phyloP scores from a whole-genome alignment of 2,329 filamentous ascomycete genomes.

The Phoma herbarum region DNA sequence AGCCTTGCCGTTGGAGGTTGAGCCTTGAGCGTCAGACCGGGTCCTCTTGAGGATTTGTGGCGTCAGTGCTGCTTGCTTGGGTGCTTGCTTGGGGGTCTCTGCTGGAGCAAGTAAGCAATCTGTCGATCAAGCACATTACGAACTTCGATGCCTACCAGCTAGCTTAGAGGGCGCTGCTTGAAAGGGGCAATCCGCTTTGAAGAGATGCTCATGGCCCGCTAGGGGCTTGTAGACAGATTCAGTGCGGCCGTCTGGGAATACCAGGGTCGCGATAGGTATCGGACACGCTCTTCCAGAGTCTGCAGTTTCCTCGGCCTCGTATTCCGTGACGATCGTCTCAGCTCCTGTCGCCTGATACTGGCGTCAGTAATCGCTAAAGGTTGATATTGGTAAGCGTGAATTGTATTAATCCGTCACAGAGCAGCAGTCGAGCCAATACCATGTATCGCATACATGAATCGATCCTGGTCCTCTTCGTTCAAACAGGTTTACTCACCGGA shows the following conservation, averaged over 20 bases:
- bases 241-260: slow-evolving; percentile 32
- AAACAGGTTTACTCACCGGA: too few relatives aligned
- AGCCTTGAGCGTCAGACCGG: slow-evolving; percentile 19
- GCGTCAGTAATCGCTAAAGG: too few relatives aligned
- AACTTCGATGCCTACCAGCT: slow-evolving; percentile 21
- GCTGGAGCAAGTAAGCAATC: slow-evolving; percentile 20
- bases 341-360: too few relatives aligned
- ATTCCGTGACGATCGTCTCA: too few relatives aligned
- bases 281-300: too few relatives aligned
- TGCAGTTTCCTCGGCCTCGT: too few relatives aligned
- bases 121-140: not conserved
- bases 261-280: slow-evolving; percentile 34
- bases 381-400: too few relatives aligned
- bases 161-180: slow-evolving; percentile 5
- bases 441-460: too few relatives aligned
- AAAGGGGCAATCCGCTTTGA: slow-evolving; percentile 17
- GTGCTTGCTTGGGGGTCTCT: slow-evolving; percentile 7
- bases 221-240: slow-evolving; percentile 32
- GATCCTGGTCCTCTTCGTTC: too few relatives aligned
- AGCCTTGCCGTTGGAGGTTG: slow-evolving; percentile 2
- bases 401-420: too few relatives aligned
- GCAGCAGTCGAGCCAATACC: too few relatives aligned
- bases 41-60: slow-evolving; percentile 27
- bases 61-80: slow-evolving; percentile 2
- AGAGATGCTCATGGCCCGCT: slow-evolving; percentile 38